Evolutionary conservation across 495 filamentous ascomycete species (phyloP), one percentile per base, ranked within the genome.

Genomic region (Xylaria grammica): DNA sequence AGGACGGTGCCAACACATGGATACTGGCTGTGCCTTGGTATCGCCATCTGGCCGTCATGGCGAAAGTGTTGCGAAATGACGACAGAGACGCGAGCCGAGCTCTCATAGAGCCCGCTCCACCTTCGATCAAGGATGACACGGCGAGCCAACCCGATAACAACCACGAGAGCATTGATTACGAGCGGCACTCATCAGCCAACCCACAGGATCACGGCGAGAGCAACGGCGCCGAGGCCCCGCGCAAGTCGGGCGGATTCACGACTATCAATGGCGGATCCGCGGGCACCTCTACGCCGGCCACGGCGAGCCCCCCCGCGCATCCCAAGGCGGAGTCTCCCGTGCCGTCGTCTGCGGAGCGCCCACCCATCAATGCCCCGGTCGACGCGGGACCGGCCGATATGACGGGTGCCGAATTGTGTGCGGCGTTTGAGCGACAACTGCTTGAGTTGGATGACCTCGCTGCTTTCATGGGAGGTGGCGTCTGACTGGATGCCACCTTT

Each of bases 391-490:
- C 69, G 10, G 68, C 65, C 7, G 81, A 83, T 54, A 83, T 83
- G 80, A 82, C 79, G 3, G 78, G 79, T 0, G 67, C 72, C n/a
- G 81, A 83, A 57, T 72, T 83, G 6, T 83, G 81, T 61, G 63
- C 63, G 1, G 81, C 79, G 0, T 83, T 83, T 54, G 81, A 83
- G 71, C 74, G 79, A 15, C 81, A 83, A 69, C 70, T 83, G 7
- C 69, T 83, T 5, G 81, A 83, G 63, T 62, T 82, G 6, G 81
- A 83, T 42, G 81, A 83, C 59, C 72, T 83, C 11, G 81, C 81
- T 30, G 81, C 81, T 7, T 83, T 83, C 38, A 82, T 83, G 81
- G 81, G 81, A 7, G 81, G 81, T 27, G 81, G 81, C 49, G 81
- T 83, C 63, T 83, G 55, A 78, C 61, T 38, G 42, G 34, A 44